Percentiles rank a stretch among this genome's conserved stretches.
phyloP scores from a whole-genome alignment of 805 yeast genomes.

The Pichia phayaonensis region DNA sequence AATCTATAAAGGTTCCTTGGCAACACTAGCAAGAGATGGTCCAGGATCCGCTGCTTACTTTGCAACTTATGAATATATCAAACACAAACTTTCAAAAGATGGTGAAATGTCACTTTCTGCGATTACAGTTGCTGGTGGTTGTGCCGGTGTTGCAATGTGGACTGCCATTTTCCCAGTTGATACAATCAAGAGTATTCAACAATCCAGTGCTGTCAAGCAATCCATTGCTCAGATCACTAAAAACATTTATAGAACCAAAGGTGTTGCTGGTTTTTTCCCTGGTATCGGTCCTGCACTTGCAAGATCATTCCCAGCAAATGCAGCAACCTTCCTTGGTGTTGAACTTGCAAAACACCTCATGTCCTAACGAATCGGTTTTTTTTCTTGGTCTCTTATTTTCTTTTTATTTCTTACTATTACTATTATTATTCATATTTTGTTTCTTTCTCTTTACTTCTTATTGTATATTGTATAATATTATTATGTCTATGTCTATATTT shows the following conservation, averaged over 20 bases:
- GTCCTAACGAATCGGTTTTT: not conserved
- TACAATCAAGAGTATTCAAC: conserved; percentile 82
- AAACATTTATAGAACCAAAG: conserved; percentile 66
- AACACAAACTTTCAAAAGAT: conserved; percentile 38
- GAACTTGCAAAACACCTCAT: conserved; percentile 52
- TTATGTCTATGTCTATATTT: not conserved
- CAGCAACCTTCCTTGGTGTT: conserved; percentile 97
- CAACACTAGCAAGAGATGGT: conserved; percentile 93
- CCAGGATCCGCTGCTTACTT: conserved; percentile 96
- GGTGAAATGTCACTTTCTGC: conserved; percentile 60
- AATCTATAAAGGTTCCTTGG: conserved; percentile 82
- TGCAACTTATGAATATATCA: conserved; percentile 85
- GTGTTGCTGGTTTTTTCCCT: conserved; percentile 90
- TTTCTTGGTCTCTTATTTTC: not conserved
- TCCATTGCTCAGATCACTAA: conserved; percentile 60
- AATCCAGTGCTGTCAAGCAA: conserved; percentile 46
- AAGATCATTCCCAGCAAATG: conserved; percentile 96
- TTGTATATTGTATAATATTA: not conserved
- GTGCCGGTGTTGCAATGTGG: conserved; percentile 98
- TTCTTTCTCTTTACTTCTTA: not conserved
- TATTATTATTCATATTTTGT: not conserved
- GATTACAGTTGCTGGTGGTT: conserved; percentile 86
- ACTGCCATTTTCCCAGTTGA: conserved; percentile 90
- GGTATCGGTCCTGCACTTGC: conserved; percentile 94
- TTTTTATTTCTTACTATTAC: not conserved